Evolutionary conservation across 1,139 yeast species (phyloP).

Genomic region (Protomyces inundatus): DNA sequence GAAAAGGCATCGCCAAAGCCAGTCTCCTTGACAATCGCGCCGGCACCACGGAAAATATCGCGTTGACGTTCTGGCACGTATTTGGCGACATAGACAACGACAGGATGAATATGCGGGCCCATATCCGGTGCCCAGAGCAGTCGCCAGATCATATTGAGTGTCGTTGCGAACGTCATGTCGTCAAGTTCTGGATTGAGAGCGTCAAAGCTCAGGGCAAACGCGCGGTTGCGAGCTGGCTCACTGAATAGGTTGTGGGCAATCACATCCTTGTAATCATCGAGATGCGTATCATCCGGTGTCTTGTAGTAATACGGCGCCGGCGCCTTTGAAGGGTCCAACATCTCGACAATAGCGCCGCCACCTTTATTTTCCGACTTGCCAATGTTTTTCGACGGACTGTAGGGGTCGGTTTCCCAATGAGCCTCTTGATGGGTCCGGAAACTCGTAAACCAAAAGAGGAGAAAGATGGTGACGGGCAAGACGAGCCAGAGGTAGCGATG

Average conservation of each 20-base stretch:
- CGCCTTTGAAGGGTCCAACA: neutral
- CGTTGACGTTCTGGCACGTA: conserved; percentile 9
- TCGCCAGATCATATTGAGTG: conserved; percentile 15
- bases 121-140: conserved; percentile 10
- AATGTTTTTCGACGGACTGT: neutral
- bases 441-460: neutral
- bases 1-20: neutral
- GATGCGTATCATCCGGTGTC: neutral
- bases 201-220: neutral
- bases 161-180: conserved; percentile 17
- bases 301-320: neutral
- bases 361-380: neutral
- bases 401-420: neutral
- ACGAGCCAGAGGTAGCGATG: neutral
- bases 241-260: neutral
- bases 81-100: conserved; percentile 8
- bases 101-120: conserved; percentile 2
- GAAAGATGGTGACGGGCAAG: neutral
- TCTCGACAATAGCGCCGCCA: neutral
- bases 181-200: conserved; percentile 4
- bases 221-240: neutral
- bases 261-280: neutral
- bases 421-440: neutral
- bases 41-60: conserved; percentile 15
- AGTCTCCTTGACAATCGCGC: conserved; percentile 20